Evolutionary conservation across 228 moss, liverwort and hornwort genomes (phyloP).

Genomic region (Sphagnum fallax): DNA sequence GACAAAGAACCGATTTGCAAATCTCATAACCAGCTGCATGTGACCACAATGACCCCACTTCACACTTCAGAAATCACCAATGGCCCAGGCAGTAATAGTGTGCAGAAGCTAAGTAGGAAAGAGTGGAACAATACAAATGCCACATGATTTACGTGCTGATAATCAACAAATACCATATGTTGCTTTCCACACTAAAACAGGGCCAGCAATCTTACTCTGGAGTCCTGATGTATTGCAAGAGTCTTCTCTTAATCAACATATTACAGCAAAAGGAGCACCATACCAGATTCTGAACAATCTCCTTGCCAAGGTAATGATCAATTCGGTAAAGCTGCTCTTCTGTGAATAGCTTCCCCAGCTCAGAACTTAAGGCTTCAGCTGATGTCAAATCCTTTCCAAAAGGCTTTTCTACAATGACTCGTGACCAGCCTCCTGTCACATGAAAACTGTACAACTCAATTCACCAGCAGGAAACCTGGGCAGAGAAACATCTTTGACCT

Average conservation of each 20-base stretch:
- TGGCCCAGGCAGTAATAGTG: not conserved
- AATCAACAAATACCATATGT: no score
- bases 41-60: no score
- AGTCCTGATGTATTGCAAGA: no score
- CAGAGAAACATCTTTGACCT: no score
- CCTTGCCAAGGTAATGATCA: slow-evolving; percentile 93
- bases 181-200: no score
- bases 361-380: slow-evolving; percentile 62
- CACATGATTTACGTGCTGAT: not conserved
- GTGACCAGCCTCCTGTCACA: slow-evolving; percentile 65
- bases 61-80: not conserved
- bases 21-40: slow-evolving; percentile 85
- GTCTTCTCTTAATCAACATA: no score
- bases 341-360: slow-evolving; percentile 65
- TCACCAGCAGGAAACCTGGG: no score
- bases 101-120: not conserved
- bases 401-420: slow-evolving; percentile 93
- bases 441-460: not conserved
- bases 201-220: no score
- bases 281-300: slow-evolving; percentile 89
- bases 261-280: not conserved
- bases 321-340: slow-evolving; percentile 90
- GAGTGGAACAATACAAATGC: not conserved
- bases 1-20: slow-evolving; percentile 86
- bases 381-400: slow-evolving; percentile 82